phyloP scores from a whole-genome alignment of 2,329 filamentous ascomycete species.

The Coccinonectria pachysandricola region DNA sequence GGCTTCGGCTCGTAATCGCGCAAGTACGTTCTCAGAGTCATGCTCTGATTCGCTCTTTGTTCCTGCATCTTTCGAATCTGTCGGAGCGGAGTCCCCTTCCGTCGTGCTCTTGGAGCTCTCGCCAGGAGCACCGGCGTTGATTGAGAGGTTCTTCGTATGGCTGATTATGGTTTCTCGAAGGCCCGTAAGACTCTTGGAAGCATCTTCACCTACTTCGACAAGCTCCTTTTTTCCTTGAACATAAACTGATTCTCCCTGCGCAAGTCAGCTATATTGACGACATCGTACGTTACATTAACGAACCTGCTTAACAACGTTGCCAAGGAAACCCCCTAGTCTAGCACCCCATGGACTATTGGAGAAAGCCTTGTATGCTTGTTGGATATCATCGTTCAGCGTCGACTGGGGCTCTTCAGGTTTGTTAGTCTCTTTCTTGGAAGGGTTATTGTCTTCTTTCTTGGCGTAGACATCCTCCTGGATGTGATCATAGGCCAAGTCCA shows the following conservation, averaged over 20 bases:
- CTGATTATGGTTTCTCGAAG: slow-evolving; percentile 58
- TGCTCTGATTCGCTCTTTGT: slow-evolving; percentile 32
- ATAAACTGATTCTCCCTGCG: slow-evolving; percentile 68
- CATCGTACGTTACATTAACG: slow-evolving; percentile 12
- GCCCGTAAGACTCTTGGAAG: slow-evolving; percentile 67
- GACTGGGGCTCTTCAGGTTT: slow-evolving; percentile 31
- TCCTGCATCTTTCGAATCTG: slow-evolving; percentile 24
- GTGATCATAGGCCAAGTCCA: slow-evolving; percentile 97
- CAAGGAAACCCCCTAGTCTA: slow-evolving; percentile 77
- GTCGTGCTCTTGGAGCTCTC: slow-evolving; percentile 22
- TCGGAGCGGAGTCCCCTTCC: slow-evolving; percentile 37
- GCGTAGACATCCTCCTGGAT: slow-evolving; percentile 75
- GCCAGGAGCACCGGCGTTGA: slow-evolving; percentile 35
- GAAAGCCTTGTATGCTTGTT: slow-evolving; percentile 92
- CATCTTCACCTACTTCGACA: slow-evolving; percentile 67
- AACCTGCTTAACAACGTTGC: slow-evolving; percentile 88
- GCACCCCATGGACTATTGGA: slow-evolving; percentile 87
- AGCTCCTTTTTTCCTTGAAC: slow-evolving; percentile 82
- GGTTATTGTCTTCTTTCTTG: slow-evolving; percentile 40
- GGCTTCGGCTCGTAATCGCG: slow-evolving; percentile 66
- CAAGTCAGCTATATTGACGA: slow-evolving; percentile 7
- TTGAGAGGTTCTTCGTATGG: slow-evolving; percentile 63
- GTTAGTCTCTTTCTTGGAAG: slow-evolving; percentile 33
- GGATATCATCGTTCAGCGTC: slow-evolving; percentile 75
- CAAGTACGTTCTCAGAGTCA: slow-evolving; percentile 56